Percentiles rank a stretch among this genome's conserved stretches.
Evolutionary conservation across 1,139 yeast species (phyloP).

Genomic region (Williopsis jadinii): DNA sequence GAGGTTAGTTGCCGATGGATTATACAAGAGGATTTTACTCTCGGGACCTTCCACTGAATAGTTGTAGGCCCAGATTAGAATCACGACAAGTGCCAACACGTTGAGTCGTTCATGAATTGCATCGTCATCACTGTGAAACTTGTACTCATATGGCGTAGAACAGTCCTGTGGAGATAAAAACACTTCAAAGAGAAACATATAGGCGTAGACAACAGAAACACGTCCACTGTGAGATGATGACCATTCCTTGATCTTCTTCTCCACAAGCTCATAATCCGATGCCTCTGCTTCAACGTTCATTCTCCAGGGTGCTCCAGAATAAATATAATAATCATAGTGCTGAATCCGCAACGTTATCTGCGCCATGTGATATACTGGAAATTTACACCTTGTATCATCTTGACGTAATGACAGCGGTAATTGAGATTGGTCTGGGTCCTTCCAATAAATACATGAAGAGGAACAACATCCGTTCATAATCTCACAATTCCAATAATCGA

Average conservation of each 20-base stretch:
- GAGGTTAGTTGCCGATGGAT: constrained; percentile 16
- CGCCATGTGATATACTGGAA: constrained; percentile 61
- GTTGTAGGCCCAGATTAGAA: constrained; percentile 55
- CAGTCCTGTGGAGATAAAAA: constrained; percentile 42
- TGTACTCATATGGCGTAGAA: constrained; percentile 19
- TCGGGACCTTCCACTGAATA: constrained; percentile 53
- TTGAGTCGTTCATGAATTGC: constrained; percentile 50
- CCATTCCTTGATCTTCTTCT: constrained; percentile 49
- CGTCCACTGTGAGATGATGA: constrained; percentile 33
- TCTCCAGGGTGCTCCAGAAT: constrained; percentile 77
- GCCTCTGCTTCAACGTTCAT: constrained; percentile 66
- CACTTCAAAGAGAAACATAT: constrained; percentile 54
- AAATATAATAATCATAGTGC: constrained; percentile 71
- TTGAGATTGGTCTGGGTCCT: constrained; percentile 15
- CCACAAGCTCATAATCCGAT: constrained; percentile 47
- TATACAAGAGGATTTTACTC: constrained; percentile 21
- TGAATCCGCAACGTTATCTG: constrained; percentile 66
- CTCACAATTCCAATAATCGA: constrained; percentile 49
- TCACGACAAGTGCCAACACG: constrained; percentile 43
- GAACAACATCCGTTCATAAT: constrained; percentile 31
- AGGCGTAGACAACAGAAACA: constrained; percentile 56
- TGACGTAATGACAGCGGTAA: constrained; percentile 17
- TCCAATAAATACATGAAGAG: constrained; percentile 15
- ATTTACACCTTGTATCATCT: constrained; percentile 41
- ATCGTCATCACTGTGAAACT: constrained; percentile 43